phyloP scores from a whole-genome alignment of 164 flowering plant species.

The Taxillus chinensis region DNA sequence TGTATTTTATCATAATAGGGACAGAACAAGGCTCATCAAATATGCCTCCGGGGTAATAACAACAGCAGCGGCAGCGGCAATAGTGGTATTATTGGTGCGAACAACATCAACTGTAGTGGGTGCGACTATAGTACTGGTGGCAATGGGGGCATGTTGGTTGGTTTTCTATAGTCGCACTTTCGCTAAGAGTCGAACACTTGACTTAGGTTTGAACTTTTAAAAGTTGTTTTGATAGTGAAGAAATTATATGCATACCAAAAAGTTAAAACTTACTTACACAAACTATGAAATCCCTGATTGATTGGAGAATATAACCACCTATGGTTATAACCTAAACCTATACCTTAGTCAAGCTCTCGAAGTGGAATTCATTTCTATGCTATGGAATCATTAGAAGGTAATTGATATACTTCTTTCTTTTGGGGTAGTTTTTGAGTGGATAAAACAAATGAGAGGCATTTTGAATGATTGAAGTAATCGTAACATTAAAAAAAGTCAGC shows the following conservation, averaged over 20 bases:
- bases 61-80: conserved; percentile 31
- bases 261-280: not conserved
- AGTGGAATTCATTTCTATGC: too few relatives aligned
- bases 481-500: too few relatives aligned
- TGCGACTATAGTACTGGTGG: conserved; percentile 18
- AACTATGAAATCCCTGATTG: not conserved
- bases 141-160: conserved; percentile 38
- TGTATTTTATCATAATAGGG: conserved; percentile 38
- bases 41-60: conserved; percentile 28
- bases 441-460: too few relatives aligned
- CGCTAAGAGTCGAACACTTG: conserved; percentile 24
- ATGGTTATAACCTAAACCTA: not conserved
- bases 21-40: conserved; percentile 34
- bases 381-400: too few relatives aligned
- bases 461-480: too few relatives aligned
- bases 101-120: conserved; percentile 22
- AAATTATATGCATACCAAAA: not conserved
- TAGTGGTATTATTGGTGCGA: conserved; percentile 23
- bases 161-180: conserved; percentile 22
- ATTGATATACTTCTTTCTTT: too few relatives aligned
- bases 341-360: too few relatives aligned
- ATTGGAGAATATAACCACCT: not conserved
- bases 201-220: conserved; percentile 34
- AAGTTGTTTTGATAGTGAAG: not conserved
- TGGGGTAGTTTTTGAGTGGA: too few relatives aligned